Evolutionary conservation across 331 rosid species (phyloP).

Genomic region (Malus hybrid): DNA sequence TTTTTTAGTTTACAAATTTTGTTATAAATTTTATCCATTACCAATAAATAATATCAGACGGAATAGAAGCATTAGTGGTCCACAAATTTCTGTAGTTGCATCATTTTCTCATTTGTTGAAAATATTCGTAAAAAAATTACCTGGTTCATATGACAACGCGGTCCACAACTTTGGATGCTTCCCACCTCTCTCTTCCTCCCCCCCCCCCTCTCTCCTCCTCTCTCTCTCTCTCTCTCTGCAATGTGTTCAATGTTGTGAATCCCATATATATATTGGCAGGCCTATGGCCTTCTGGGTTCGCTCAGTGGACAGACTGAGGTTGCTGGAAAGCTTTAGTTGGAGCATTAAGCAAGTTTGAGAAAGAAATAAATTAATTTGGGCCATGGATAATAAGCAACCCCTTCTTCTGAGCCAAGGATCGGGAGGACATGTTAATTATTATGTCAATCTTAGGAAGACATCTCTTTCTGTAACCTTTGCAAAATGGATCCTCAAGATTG

Average conservation of each 20-base stretch:
- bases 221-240: no score
- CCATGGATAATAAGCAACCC: slow-evolving; percentile 22
- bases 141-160: slow-evolving; percentile 12
- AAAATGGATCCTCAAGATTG: slow-evolving; percentile 41
- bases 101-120: background rate
- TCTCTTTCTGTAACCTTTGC: slow-evolving; percentile 24
- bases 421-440: slow-evolving; percentile 18
- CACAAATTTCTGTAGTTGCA: background rate
- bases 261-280: slow-evolving; percentile 6
- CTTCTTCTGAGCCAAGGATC: slow-evolving; percentile 27
- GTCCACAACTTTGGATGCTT: slow-evolving; percentile 25
- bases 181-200: background rate
- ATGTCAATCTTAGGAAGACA: slow-evolving; percentile 14
- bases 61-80: background rate
- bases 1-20: no score
- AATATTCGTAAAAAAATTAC: background rate
- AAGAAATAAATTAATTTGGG: no score
- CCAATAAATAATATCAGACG: background rate
- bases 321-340: background rate
- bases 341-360: background rate
- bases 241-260: background rate
- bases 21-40: no score
- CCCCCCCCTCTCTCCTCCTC: no score
- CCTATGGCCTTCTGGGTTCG: background rate
- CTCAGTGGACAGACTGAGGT: background rate